A percentile compares a stretch with the other conserved stretches of the same genome.
Conservation (phyloP, 108 stramenopile species). For the Cyclotella baltica region DNA sequence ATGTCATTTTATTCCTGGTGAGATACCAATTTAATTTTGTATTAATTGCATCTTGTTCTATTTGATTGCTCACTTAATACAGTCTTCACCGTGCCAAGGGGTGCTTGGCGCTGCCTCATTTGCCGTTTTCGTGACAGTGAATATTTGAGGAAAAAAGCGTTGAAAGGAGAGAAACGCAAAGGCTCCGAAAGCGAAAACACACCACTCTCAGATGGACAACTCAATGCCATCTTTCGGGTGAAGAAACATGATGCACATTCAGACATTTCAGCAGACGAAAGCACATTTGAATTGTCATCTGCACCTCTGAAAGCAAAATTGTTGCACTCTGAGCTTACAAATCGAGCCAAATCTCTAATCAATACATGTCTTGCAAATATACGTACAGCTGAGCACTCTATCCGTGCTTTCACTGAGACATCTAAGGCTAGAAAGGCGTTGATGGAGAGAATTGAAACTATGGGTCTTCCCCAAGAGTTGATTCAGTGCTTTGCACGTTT, state of each 20-base stretch:
- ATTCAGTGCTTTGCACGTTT: constrained; percentile 65
- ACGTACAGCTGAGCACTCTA: constrained; percentile 44
- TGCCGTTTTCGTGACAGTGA: constrained; percentile 56
- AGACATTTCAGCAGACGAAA: constrained; percentile 21
- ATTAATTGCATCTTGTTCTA: not conserved
- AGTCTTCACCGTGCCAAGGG: constrained; percentile 70
- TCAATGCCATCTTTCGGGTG: constrained; percentile 37
- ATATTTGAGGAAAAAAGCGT: constrained; percentile 34
- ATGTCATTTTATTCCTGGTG: constrained; percentile 85
- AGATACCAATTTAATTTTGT: not conserved
- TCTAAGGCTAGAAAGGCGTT: constrained; percentile 40
- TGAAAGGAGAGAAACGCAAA: not conserved
- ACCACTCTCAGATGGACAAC: constrained; percentile 28
- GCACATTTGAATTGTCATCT: constrained; percentile 31
- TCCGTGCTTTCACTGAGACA: constrained; percentile 57
- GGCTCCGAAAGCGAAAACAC: not conserved
- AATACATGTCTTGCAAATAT: constrained; percentile 41
- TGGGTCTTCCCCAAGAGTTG: constrained; percentile 68
- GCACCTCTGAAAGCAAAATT: constrained; percentile 47
- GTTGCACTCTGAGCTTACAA: constrained; percentile 39
- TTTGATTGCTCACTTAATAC: not conserved
- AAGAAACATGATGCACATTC: not conserved
- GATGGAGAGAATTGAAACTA: constrained; percentile 48
- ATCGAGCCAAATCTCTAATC: constrained; percentile 39
- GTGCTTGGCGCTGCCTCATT: constrained; percentile 80